Percentiles rank a stretch among this genome's conserved stretches.
Evolutionary conservation across 306 rosid species (phyloP).

Genomic region (Trifolium fragiferum): DNA sequence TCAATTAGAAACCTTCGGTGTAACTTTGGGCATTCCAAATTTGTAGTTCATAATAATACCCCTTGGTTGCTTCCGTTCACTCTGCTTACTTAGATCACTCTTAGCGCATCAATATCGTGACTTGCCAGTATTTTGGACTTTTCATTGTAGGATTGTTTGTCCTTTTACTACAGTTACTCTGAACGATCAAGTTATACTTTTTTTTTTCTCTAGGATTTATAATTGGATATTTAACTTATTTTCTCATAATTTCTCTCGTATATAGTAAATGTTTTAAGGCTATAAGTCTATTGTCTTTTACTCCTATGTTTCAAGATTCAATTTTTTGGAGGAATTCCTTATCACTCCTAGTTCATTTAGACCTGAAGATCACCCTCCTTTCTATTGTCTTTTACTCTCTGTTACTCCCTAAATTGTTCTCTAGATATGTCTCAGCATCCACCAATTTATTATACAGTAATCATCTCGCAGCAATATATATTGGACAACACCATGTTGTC

Average conservation of each 20-base stretch:
- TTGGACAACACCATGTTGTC: slow-evolving; percentile 14
- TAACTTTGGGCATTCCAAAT: slow-evolving; percentile 3
- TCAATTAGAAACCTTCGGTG: background rate
- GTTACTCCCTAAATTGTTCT: background rate
- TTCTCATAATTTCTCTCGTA: slow-evolving; percentile 1
- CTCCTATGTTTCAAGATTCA: slow-evolving; percentile 29
- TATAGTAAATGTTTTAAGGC: slow-evolving; percentile 22
- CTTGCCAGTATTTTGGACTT: background rate
- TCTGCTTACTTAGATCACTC: background rate
- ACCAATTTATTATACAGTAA: slow-evolving; percentile 19
- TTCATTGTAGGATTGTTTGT: background rate
- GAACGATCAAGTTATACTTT: slow-evolving; percentile 3
- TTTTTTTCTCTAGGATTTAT: background rate
- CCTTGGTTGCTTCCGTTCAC: background rate
- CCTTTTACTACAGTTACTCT: background rate
- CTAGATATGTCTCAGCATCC: slow-evolving; percentile 4
- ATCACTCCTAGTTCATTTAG: slow-evolving; percentile 17
- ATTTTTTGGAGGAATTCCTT: slow-evolving; percentile 17
- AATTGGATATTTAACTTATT: slow-evolving; percentile 2
- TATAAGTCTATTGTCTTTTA: background rate
- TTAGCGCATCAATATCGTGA: background rate
- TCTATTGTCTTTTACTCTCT: slow-evolving; percentile 15
- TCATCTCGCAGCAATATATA: slow-evolving; percentile 18
- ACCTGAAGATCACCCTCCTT: slow-evolving; percentile 8
- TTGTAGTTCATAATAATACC: background rate